A percentile compares a stretch with the other conserved stretches of the same genome.
Evolutionary conservation across 2,329 filamentous ascomycete species (phyloP).

Genomic region (Verruconis gallopava): DNA sequence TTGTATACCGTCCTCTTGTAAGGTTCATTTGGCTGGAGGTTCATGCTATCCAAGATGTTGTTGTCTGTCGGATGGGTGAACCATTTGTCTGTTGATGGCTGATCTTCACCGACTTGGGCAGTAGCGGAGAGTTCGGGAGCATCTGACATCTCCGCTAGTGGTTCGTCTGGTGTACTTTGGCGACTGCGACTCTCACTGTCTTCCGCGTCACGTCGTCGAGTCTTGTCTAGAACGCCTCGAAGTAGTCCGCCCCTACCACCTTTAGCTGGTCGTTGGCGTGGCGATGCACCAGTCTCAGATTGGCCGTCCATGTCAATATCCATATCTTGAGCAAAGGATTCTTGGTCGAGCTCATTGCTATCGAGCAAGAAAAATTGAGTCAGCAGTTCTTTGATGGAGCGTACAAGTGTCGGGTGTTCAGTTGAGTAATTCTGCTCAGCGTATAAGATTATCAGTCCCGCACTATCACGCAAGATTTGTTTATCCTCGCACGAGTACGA

Average conservation of each 20-base stretch:
- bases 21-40: slow-evolving; percentile 62
- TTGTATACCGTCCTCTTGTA: slow-evolving; percentile 74
- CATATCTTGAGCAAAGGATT: not conserved
- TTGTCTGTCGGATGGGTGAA: slow-evolving; percentile 43
- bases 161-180: not conserved
- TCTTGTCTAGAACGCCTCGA: slow-evolving; percentile 70
- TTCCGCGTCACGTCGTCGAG: slow-evolving; percentile 41
- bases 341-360: slow-evolving; percentile 40
- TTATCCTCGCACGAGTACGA: slow-evolving; percentile 54
- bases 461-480: slow-evolving; percentile 39
- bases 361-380: slow-evolving; percentile 38
- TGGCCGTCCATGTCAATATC: slow-evolving; percentile 4
- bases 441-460: slow-evolving; percentile 31
- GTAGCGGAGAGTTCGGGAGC: slow-evolving; percentile 27
- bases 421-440: slow-evolving; percentile 28
- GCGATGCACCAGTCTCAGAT: not conserved
- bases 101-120: slow-evolving; percentile 31
- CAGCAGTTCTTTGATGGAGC: slow-evolving; percentile 38
- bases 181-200: not conserved
- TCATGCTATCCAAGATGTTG: slow-evolving; percentile 46
- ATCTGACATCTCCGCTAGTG: not conserved
- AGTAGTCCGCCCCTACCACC: slow-evolving; percentile 39
- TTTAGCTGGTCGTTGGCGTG: not conserved
- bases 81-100: slow-evolving; percentile 54
- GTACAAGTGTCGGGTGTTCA: slow-evolving; percentile 31